Evolutionary conservation across 495 filamentous ascomycete genomes (phyloP), one percentile per base, ranked within the genome.

Genomic region (Aspergillus campestris): DNA sequence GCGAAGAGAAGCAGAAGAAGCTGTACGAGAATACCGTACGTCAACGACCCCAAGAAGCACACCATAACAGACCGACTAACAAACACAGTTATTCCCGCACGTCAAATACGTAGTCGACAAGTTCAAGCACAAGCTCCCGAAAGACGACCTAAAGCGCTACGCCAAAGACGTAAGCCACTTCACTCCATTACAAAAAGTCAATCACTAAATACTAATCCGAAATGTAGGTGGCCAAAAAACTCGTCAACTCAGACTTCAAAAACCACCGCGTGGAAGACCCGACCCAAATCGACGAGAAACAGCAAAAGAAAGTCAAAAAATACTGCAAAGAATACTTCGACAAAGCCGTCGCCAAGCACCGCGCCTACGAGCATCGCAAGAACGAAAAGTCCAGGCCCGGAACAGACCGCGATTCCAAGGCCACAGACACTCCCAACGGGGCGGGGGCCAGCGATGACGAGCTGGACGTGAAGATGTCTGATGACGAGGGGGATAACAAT

Each of bases 191-290:
- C 7, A 8, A 12, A 8, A 29, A 39, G 6, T 10, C 0, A 11
- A 18, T 24, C 11, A 13, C 13, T 36, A n/a, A 27, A 14, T 41
- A 27, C 40, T 52, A 30, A 54, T 40, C 35, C 7, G 40, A 31
- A 48, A 12, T 38, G 42, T 46, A 82, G 79, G 72, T 79, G 12
- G 79, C 82, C 45, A 94, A 91, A 61, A 94, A 89, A 58, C 72
- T 96, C 27, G 88, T 94, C 28, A 79, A 82, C 24, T 87, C 86
- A 0, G 89, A 96, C 57, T 96, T 84, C 69, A 95, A 94, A 62
- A 79, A 90, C 53, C 75, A 78, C 34, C 82, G 86, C 3, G 89
- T 96, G 8, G 72, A 81, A 14, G 84, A 96, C 53, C 90, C 89
- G 4, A 87, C 79, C n/a, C 74, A 77, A 39, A 82, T 96, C 52